Evolutionary conservation across 495 filamentous ascomycete species (phyloP).

Genomic region (Neurospora discreta): DNA sequence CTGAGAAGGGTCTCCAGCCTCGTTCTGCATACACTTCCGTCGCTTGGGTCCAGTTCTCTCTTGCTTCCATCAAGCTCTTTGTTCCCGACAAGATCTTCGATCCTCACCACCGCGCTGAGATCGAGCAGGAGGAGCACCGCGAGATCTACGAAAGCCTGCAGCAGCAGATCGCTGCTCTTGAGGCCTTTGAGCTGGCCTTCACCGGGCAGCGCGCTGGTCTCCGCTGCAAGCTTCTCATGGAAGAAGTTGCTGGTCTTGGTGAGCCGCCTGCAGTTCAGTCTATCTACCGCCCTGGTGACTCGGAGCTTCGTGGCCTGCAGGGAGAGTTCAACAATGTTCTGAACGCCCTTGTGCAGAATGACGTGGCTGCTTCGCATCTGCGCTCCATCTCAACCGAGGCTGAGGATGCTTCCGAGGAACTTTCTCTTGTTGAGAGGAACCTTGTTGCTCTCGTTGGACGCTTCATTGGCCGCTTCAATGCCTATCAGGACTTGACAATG

Average conservation of each 20-base stretch:
- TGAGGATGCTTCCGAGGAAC: slow-evolving; percentile 28
- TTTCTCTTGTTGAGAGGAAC: slow-evolving; percentile 56
- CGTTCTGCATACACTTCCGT: slow-evolving; percentile 27
- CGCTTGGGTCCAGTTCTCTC: slow-evolving; percentile 56
- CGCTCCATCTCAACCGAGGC: slow-evolving; percentile 18
- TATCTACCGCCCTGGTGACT: slow-evolving; percentile 58
- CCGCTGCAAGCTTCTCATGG: slow-evolving; percentile 46
- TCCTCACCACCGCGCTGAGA: slow-evolving; percentile 63
- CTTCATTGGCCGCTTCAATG: slow-evolving; percentile 53
- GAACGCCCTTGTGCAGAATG: slow-evolving; percentile 47
- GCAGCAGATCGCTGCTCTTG: slow-evolving; percentile 47
- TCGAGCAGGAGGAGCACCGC: slow-evolving; percentile 56
- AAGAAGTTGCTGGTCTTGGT: slow-evolving; percentile 51
- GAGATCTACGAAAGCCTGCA: slow-evolving; percentile 43
- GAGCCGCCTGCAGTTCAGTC: slow-evolving; percentile 40
- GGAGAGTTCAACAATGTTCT: slow-evolving; percentile 72
- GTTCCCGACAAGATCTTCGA: slow-evolving; percentile 81
- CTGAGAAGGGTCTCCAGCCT: slow-evolving; percentile 13
- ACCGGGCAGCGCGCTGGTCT: slow-evolving; percentile 56
- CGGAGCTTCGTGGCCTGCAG: slow-evolving; percentile 61
- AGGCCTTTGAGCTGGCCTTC: slow-evolving; percentile 52
- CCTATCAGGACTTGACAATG: slow-evolving; percentile 73
- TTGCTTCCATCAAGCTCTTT: slow-evolving; percentile 62
- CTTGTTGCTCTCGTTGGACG: slow-evolving; percentile 55
- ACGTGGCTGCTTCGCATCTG: slow-evolving; percentile 33